Percentiles rank a stretch among this genome's conserved stretches.
These are phyloP conservation scores for Kwoniella europaea DNA, from an alignment of 768 basidiomycete genomes.

Conservation along the genomic window DNA sequence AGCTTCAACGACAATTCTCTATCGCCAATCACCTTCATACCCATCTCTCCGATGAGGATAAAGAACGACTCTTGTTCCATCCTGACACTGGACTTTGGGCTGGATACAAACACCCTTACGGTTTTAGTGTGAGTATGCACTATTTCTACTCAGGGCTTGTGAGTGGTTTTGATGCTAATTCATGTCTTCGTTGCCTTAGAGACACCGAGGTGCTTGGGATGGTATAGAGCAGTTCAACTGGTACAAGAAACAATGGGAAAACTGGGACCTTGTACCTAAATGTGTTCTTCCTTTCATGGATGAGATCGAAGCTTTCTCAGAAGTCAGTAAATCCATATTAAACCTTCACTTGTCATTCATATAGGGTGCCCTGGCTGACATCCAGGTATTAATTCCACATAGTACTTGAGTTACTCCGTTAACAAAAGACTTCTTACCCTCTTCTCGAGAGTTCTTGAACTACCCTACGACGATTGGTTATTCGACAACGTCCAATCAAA, in stretches of 20 bases:
- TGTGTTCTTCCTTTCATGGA: constrained; percentile 41
- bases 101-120: constrained; percentile 46
- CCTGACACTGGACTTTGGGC: constrained; percentile 40
- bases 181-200: not conserved
- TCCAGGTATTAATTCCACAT: no score
- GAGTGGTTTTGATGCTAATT: no score
- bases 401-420: constrained; percentile 34
- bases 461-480: constrained; percentile 35
- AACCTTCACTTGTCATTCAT: not conserved
- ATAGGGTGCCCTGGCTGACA: not conserved
- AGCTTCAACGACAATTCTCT: constrained; percentile 44
- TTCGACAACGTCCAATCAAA: constrained; percentile 41
- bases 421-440: constrained; percentile 39
- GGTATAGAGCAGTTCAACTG: constrained; percentile 43
- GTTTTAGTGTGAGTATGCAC: constrained; percentile 30
- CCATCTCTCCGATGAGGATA: constrained; percentile 38
- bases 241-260: constrained; percentile 28
- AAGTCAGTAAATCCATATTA: constrained; percentile 1
- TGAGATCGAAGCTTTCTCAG: constrained; percentile 36
- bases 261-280: constrained; percentile 23
- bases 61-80: constrained; percentile 35
- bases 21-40: constrained; percentile 38
- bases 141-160: no score
- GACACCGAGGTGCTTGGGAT: constrained; percentile 21
- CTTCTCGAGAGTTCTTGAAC: constrained; percentile 39